Conservation (phyloP, 257 asterid species). For the Leptodermis oblonga region DNA sequence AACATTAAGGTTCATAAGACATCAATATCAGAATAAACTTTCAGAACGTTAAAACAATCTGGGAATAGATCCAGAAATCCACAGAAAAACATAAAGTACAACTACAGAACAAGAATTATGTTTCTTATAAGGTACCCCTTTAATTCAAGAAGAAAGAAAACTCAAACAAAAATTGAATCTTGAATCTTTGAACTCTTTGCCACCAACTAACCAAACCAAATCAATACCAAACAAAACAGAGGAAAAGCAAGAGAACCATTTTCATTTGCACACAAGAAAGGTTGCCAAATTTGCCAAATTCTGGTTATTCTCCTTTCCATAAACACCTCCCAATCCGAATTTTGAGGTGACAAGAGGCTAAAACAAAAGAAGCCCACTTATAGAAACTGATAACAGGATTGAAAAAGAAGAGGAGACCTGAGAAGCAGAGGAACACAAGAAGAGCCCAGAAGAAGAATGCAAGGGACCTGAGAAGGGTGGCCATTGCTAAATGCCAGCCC, state of each 20-base stretch:
- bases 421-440: slow-evolving; percentile 39
- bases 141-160: slow-evolving; percentile 16
- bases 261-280: not conserved
- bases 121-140: slow-evolving; percentile 10
- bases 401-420: slow-evolving; percentile 42
- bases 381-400: not conserved
- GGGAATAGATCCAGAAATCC: not conserved
- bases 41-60: not conserved
- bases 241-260: slow-evolving; percentile 1
- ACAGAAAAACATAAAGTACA: too few species aligned
- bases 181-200: not conserved
- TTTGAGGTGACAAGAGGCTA: not conserved
- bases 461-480: slow-evolving; percentile 40
- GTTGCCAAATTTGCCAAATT: not conserved
- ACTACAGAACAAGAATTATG: slow-evolving; percentile 9
- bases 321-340: not conserved
- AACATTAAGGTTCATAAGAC: not conserved
- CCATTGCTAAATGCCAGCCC: slow-evolving; percentile 55
- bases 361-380: slow-evolving; percentile 5
- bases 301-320: not conserved
- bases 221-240: not conserved
- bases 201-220: not conserved
- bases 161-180: slow-evolving; percentile 1
- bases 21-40: slow-evolving; percentile 1
- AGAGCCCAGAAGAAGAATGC: slow-evolving; percentile 36